A percentile compares a stretch with the other conserved stretches of the same genome.
These are phyloP conservation scores for Chimonanthus salicifolius DNA, from an alignment of 164 flowering plant genomes.

Conservation along the genomic window DNA sequence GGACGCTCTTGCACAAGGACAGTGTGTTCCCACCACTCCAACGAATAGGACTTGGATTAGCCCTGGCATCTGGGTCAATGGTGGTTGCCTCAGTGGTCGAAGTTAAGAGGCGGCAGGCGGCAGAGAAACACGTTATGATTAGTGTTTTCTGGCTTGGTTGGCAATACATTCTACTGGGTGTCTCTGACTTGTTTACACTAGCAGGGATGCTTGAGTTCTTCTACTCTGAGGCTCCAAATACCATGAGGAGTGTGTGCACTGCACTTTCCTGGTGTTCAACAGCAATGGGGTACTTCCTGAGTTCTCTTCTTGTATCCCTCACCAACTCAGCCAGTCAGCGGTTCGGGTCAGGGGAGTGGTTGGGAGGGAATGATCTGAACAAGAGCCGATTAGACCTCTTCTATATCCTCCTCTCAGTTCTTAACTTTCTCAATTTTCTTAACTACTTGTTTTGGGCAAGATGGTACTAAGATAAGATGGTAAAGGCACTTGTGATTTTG, in stretches of 20 bases:
- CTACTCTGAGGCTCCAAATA: constrained; percentile 49
- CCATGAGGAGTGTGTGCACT: constrained; percentile 41
- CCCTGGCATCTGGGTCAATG: constrained; percentile 43
- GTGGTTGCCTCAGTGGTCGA: constrained; percentile 39
- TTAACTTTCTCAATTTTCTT: constrained; percentile 36
- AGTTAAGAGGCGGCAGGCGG: constrained; percentile 32
- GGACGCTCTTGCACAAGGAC: constrained; percentile 23
- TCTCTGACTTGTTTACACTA: constrained; percentile 52
- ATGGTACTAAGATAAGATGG: constrained; percentile 26
- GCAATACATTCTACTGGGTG: constrained; percentile 49
- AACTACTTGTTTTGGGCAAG: constrained; percentile 36
- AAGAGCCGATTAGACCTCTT: constrained; percentile 47
- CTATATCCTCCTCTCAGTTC: constrained; percentile 36
- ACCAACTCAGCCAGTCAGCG: constrained; percentile 36
- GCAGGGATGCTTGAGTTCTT: constrained; percentile 50
- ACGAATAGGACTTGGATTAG: constrained; percentile 41
- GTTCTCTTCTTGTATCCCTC: constrained; percentile 38
- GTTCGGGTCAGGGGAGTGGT: constrained; percentile 35
- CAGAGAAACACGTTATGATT: constrained; percentile 34
- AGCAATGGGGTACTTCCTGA: constrained; percentile 47
- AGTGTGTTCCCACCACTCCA: constrained; percentile 41
- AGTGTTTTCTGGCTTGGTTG: constrained; percentile 40
- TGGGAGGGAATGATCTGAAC: constrained; percentile 45
- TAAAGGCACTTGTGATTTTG: background rate
- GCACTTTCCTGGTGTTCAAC: constrained; percentile 46